Evolutionary conservation across 352 stramenopile genomes (phyloP).

Genomic region (Pythium biforme): DNA sequence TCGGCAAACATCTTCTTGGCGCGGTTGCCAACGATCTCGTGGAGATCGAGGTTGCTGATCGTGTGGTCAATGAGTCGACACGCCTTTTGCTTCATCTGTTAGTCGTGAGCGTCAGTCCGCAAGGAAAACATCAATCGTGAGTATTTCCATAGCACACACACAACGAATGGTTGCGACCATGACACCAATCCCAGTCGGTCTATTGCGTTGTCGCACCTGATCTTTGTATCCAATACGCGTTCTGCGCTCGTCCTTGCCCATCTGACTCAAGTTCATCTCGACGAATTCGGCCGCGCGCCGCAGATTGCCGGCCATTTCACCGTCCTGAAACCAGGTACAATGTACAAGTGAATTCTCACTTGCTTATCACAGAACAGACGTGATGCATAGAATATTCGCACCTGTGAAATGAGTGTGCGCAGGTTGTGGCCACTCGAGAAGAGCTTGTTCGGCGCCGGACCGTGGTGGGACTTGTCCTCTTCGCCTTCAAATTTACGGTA

Average conservation of each 20-base stretch:
- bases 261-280: slow-evolving; percentile 96
- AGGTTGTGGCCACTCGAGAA: slow-evolving; percentile 96
- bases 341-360: neutral
- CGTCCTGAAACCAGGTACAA: slow-evolving; percentile 41
- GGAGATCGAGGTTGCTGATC: slow-evolving; percentile 93
- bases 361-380: neutral
- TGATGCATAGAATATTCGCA: slow-evolving; percentile 14
- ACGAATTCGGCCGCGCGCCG: slow-evolving; percentile 88
- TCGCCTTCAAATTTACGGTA: slow-evolving; percentile 98
- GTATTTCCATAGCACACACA: neutral
- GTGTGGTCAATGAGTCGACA: slow-evolving; percentile 89
- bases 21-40: slow-evolving; percentile 93
- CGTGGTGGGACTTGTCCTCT: slow-evolving; percentile 96
- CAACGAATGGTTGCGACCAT: neutral
- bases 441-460: slow-evolving; percentile 92
- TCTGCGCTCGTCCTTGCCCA: slow-evolving; percentile 94
- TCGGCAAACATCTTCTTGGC: slow-evolving; percentile 96
- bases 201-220: slow-evolving; percentile 53
- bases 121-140: neutral
- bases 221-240: slow-evolving; percentile 98
- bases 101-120: slow-evolving; percentile 1
- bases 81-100: slow-evolving; percentile 92
- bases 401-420: slow-evolving; percentile 91
- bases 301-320: slow-evolving; percentile 85
- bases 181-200: neutral